Evolutionary conservation across 352 stramenopile species (phyloP).

Genomic region (Lagenidium sp.): DNA sequence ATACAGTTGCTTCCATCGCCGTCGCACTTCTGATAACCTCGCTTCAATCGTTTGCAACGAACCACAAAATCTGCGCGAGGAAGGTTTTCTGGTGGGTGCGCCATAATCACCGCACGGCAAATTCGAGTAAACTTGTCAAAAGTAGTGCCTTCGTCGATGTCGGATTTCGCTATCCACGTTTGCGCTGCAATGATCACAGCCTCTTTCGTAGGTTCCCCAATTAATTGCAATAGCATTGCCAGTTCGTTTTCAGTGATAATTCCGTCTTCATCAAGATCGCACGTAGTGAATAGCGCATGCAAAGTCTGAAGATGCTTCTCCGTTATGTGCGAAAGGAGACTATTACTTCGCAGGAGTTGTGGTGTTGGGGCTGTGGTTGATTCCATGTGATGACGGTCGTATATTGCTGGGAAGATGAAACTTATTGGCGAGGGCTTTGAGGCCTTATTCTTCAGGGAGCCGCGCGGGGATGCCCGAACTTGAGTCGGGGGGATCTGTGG

Average conservation of each 20-base stretch:
- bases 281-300: conserved; percentile 19
- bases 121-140: conserved; percentile 18
- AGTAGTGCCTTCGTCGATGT: conserved; percentile 7
- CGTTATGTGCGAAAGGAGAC: conserved; percentile 10
- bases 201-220: conserved; percentile 13
- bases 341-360: neutral
- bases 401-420: neutral
- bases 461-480: neutral
- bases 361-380: neutral
- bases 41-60: conserved; percentile 32
- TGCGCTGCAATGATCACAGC: neutral
- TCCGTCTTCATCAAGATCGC: conserved; percentile 26
- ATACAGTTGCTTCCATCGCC: conserved; percentile 23
- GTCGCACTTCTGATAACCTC: conserved; percentile 31
- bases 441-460: too few relatives aligned
- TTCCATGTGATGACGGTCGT: neutral
- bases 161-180: too few relatives aligned
- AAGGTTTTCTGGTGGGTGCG: conserved; percentile 7
- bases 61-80: conserved; percentile 22
- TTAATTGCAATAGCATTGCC: conserved; percentile 18
- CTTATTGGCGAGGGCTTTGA: too few relatives aligned
- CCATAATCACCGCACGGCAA: conserved; percentile 12
- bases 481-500: too few relatives aligned
- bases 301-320: conserved; percentile 20
- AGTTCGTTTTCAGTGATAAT: conserved; percentile 18